Base-by-base conservation (phyloP, 2,329 filamentous ascomycete species). In the Fusarium globosum region DNA sequence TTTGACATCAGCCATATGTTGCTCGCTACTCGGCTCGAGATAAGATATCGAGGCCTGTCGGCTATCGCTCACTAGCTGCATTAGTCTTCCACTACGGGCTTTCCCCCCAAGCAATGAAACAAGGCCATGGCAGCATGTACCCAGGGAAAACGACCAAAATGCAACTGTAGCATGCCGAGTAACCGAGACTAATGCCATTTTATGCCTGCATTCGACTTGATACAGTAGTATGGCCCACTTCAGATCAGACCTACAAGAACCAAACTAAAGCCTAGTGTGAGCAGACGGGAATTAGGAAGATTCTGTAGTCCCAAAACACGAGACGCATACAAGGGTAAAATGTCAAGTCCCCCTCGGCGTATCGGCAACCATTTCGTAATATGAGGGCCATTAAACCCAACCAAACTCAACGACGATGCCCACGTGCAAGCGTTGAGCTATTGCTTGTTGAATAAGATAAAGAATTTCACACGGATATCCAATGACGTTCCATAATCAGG, bases 1-100 rank as follows among this genome's bases (percentile, higher is more conserved):
- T 10, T 28, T 8, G 15, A 0, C 1, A 2, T n/a, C 5, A 7
- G 4, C 15, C 10, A 13, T 14, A 1, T 26, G 10, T 28, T 21
- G 16, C 4, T 28, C 35, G 43, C 26, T 41, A 30, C 35, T 60
- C 57, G 57, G 57, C 26, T 26, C 28, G 57, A 60, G 35, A 60
- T 60, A 53, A 60, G 57, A 23, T 16, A 39, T 9, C 11, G 13
- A 18, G 2, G 4, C 11, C 3, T 6, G 16, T 53, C 45, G 57
- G 57, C 35, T 53, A 33, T 53, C 35, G 18, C 15, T 21, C 51
- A n/a, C 23, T 39, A 38, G 23, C 18, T 30, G 23, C 51, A 39
- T 39, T 53, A 28, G 35, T n/a, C 6, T n/a, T 20, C 7, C 2
- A 13, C 51, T 18, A 28, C 7, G 20, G 20, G 23, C 4, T 11